phyloP scores from a whole-genome alignment of 2,329 filamentous ascomycete genomes.

The Amphichorda felina region DNA sequence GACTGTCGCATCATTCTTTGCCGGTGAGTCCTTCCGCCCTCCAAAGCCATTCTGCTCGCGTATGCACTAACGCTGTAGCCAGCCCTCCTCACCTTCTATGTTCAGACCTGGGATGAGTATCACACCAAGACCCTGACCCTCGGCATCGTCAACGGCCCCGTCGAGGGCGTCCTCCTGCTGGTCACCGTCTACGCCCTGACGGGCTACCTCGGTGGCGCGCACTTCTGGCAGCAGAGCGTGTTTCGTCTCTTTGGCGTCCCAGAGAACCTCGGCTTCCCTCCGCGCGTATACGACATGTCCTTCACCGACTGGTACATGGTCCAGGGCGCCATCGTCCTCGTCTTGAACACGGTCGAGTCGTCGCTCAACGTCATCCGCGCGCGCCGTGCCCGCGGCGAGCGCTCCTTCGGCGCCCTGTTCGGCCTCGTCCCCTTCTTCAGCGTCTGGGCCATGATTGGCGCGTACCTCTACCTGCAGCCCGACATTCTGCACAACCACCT shows the following conservation, averaged over 20 bases:
- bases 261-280: slow-evolving; percentile 50
- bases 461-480: slow-evolving; percentile 78
- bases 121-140: slow-evolving; percentile 93
- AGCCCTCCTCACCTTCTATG: slow-evolving; percentile 92
- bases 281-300: slow-evolving; percentile 61
- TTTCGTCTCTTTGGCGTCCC: slow-evolving; percentile 60
- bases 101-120: slow-evolving; percentile 99
- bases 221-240: slow-evolving; percentile 86
- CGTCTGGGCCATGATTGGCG: slow-evolving; percentile 64
- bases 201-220: slow-evolving; percentile 72
- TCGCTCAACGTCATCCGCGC: slow-evolving; percentile 75
- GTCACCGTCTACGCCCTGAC: slow-evolving; percentile 74
- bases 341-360: slow-evolving; percentile 74
- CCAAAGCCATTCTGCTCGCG: no score
- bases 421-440: slow-evolving; percentile 73
- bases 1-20: slow-evolving; percentile 74
- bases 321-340: slow-evolving; percentile 69
- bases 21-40: slow-evolving; percentile 39
- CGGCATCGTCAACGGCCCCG: slow-evolving; percentile 83
- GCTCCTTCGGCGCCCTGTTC: slow-evolving; percentile 61
- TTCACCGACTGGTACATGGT: slow-evolving; percentile 92
- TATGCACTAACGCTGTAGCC: slow-evolving; percentile 8
- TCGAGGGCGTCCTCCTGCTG: slow-evolving; percentile 84
- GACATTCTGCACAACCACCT: slow-evolving; percentile 71
- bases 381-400: slow-evolving; percentile 61